These are phyloP conservation scores for Penstemon barbatus DNA, from an alignment of 257 asterid genomes.

Conservation along the genomic window DNA sequence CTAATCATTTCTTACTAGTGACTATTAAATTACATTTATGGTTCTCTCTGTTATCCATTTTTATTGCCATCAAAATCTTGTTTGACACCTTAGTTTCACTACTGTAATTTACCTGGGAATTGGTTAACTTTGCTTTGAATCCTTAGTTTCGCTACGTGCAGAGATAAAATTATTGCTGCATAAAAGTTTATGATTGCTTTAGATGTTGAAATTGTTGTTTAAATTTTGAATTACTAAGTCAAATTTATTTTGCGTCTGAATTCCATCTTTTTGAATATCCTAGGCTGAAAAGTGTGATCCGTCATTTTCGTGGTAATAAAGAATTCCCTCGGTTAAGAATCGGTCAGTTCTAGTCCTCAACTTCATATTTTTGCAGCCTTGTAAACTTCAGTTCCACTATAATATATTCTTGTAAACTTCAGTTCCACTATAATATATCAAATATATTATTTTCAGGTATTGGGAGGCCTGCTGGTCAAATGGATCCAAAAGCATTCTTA, in stretches of 20 bases:
- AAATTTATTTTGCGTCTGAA: slow-evolving; percentile 13
- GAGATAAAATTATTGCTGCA: neutral
- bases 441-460: slow-evolving; percentile 51
- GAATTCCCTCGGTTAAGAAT: slow-evolving; percentile 94
- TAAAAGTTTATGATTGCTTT: neutral
- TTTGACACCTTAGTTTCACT: slow-evolving; percentile 2
- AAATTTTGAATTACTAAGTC: too few species aligned
- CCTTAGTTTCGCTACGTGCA: neutral
- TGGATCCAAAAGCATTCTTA: slow-evolving; percentile 96
- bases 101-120: neutral
- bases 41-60: neutral
- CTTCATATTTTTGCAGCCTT: slow-evolving; percentile 15
- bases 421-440: slow-evolving; percentile 15
- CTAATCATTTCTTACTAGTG: too few species aligned
- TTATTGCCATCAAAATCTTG: neutral
- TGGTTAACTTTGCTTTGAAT: neutral
- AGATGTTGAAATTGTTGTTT: neutral
- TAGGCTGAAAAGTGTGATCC: slow-evolving; percentile 78
- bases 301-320: slow-evolving; percentile 73
- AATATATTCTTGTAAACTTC: slow-evolving; percentile 16
- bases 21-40: neutral
- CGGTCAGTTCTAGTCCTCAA: slow-evolving; percentile 52
- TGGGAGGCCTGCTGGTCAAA: slow-evolving; percentile 94
- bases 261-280: slow-evolving; percentile 25
- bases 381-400: slow-evolving; percentile 15